Evolutionary conservation across 2,329 filamentous ascomycete genomes (phyloP), one percentile per base, ranked within the genome.

Genomic region (Ophiocordyceps robertsii): DNA sequence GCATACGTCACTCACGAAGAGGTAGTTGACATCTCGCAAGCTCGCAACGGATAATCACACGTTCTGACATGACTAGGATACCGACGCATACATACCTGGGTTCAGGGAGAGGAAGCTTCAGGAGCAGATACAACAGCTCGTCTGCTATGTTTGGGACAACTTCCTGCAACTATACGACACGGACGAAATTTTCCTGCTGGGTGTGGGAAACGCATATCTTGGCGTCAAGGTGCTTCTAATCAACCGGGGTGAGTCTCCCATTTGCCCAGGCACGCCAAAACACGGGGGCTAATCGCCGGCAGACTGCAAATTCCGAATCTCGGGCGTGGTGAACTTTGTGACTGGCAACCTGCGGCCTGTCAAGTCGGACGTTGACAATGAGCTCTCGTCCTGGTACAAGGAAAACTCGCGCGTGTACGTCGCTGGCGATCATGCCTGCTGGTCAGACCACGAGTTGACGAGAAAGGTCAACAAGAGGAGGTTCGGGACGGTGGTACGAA

Each of bases 141-240:
- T 90, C 5, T 79, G 75, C 46, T 96, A 95, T 55, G 68, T 98
- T 13, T 98, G 92, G 92, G 89, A 95, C 53, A 98, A 98, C 56
- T 95, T 95, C 56, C 78, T 98, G 17, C 85, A 95, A 67, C 70
- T 84, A 29, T 80, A 80, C 40, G 65, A 82, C 3, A 70, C 75
- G 0, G 78, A 81, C 6, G 77, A 90, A 41, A 76, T 96, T 14
- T 84, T 94, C 56, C 69, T 98, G 19, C 71, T 98, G 56, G 90
- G 92, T 1, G 78, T 94, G 2, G 92, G 92, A n/a, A 82, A 87
- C 52, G 85, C 92, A 2, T 94, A 92, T 55, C 69, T 84, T 3
- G 88, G 86, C 2, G 75, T 95, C 39, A 82, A 92, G 44, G 75
- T 89, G 44, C 74, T 96, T 6, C 69, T 96, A 6, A 81, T 82